phyloP scores from a whole-genome alignment of 495 filamentous ascomycete species.

The Evernia prunastri region DNA sequence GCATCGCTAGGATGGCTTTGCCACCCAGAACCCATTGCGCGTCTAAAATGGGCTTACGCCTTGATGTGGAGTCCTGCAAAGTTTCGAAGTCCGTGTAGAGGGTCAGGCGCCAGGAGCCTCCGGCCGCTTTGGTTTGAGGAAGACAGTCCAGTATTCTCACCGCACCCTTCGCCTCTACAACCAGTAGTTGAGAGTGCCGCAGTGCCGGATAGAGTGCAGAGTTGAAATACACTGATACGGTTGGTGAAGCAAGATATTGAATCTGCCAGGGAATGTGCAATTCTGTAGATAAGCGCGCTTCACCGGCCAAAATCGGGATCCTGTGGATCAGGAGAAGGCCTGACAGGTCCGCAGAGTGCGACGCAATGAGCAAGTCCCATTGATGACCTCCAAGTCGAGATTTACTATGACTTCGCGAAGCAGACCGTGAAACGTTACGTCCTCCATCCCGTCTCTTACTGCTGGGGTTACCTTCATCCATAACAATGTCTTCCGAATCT shows the following conservation, averaged over 20 bases:
- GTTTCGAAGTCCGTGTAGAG: slow-evolving; percentile 60
- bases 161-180: slow-evolving; percentile 59
- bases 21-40: slow-evolving; percentile 80
- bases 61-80: slow-evolving; percentile 33
- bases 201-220: slow-evolving; percentile 52
- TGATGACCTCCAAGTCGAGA: slow-evolving; percentile 19
- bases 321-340: slow-evolving; percentile 54
- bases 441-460: slow-evolving; percentile 7
- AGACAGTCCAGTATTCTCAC: slow-evolving; percentile 60
- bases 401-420: slow-evolving; percentile 13
- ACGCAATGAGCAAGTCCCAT: slow-evolving; percentile 54
- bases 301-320: slow-evolving; percentile 39
- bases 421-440: not conserved
- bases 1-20: slow-evolving; percentile 64
- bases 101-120: slow-evolving; percentile 58
- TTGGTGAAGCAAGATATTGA: slow-evolving; percentile 57
- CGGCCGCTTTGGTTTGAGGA: slow-evolving; percentile 26
- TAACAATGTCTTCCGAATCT: slow-evolving; percentile 31
- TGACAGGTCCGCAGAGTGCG: slow-evolving; percentile 59
- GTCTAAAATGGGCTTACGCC: slow-evolving; percentile 69
- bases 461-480: slow-evolving; percentile 27
- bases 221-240: slow-evolving; percentile 66
- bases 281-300: slow-evolving; percentile 32
- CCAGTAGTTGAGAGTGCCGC: slow-evolving; percentile 56
- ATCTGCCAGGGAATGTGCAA: slow-evolving; percentile 55